These are phyloP conservation scores for Musa troglodytarum DNA, from an alignment of 176 grass and related monocot genomes.

Conservation along the genomic window DNA sequence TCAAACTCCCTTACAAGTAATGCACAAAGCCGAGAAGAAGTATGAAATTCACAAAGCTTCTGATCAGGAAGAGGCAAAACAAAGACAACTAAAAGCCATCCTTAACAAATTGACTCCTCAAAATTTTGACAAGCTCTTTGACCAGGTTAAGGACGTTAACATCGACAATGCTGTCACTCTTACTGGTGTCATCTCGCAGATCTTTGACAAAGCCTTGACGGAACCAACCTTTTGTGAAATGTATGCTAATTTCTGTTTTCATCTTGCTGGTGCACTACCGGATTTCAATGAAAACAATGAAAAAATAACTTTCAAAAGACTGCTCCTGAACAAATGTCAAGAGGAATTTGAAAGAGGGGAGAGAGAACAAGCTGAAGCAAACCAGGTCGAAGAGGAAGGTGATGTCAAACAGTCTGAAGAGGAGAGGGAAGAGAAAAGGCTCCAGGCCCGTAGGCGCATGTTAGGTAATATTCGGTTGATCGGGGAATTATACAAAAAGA, in stretches of 20 bases:
- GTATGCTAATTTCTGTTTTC: slow-evolving; percentile 81
- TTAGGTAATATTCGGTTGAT: slow-evolving; percentile 94
- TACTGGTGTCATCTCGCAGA: slow-evolving; percentile 77
- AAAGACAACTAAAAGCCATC: slow-evolving; percentile 73
- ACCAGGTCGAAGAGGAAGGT: slow-evolving; percentile 82
- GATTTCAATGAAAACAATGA: slow-evolving; percentile 67
- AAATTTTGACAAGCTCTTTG: slow-evolving; percentile 94
- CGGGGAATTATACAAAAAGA: slow-evolving; percentile 94
- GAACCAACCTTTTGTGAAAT: slow-evolving; percentile 98
- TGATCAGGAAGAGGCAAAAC: slow-evolving; percentile 64
- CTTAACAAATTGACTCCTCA: slow-evolving; percentile 92
- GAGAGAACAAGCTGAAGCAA: slow-evolving; percentile 86
- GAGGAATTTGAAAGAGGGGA: slow-evolving; percentile 97
- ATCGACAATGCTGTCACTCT: slow-evolving; percentile 67
- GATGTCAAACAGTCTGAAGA: slow-evolving; percentile 76
- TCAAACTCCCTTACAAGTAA: slow-evolving; percentile 45
- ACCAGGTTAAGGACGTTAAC: slow-evolving; percentile 64
- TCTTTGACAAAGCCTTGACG: slow-evolving; percentile 97
- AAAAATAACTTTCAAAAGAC: slow-evolving; percentile 85
- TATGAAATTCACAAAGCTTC: slow-evolving; percentile 63
- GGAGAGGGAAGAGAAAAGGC: slow-evolving; percentile 70
- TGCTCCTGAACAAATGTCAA: slow-evolving; percentile 87
- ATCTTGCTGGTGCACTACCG: slow-evolving; percentile 55
- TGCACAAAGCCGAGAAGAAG: slow-evolving; percentile 79
- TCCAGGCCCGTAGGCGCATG: slow-evolving; percentile 71